Percentiles rank a stretch among this genome's conserved stretches.
These are phyloP conservation scores for Eutrema japonicum DNA, from an alignment of 345 rosid genomes.

Conservation along the genomic window DNA sequence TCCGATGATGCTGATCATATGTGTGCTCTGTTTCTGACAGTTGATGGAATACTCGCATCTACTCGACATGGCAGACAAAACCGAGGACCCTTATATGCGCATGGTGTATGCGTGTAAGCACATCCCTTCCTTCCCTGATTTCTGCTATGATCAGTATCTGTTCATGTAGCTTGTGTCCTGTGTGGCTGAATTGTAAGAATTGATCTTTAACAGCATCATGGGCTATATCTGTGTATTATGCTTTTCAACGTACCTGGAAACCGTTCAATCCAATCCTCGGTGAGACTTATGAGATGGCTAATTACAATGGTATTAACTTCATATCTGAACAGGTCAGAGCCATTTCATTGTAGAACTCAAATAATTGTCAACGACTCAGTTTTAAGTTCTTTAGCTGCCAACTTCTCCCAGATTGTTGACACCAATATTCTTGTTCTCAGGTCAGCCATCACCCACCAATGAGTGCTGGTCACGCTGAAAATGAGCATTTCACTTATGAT, in stretches of 20 bases:
- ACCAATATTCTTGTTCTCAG: conserved; percentile 48
- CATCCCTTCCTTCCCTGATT: conserved; percentile 12
- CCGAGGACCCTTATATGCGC: conserved; percentile 94
- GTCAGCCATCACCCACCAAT: conserved; percentile 89
- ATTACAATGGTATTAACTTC: conserved; percentile 73
- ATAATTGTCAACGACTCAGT: not conserved
- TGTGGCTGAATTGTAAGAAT: conserved; percentile 16
- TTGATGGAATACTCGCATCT: conserved; percentile 94
- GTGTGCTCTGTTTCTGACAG: conserved; percentile 51
- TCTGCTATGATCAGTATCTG: conserved; percentile 16
- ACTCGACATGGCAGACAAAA: conserved; percentile 84
- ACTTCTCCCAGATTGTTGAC: conserved; percentile 21
- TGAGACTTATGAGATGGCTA: conserved; percentile 89
- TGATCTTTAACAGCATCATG: conserved; percentile 74
- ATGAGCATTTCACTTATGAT: conserved; percentile 76
- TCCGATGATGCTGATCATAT: not conserved
- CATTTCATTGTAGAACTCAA: conserved; percentile 23
- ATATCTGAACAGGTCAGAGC: conserved; percentile 75
- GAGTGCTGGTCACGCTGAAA: conserved; percentile 86
- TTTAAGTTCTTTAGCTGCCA: conserved; percentile 12
- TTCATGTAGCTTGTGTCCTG: conserved; percentile 19
- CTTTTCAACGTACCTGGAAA: conserved; percentile 92
- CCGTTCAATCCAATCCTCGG: conserved; percentile 99
- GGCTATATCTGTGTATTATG: conserved; percentile 91
- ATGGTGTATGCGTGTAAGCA: conserved; percentile 87